These are phyloP conservation scores for Naganishia liquefaciens DNA, from an alignment of 1,284 basidiomycete genomes.

Conservation along the genomic window DNA sequence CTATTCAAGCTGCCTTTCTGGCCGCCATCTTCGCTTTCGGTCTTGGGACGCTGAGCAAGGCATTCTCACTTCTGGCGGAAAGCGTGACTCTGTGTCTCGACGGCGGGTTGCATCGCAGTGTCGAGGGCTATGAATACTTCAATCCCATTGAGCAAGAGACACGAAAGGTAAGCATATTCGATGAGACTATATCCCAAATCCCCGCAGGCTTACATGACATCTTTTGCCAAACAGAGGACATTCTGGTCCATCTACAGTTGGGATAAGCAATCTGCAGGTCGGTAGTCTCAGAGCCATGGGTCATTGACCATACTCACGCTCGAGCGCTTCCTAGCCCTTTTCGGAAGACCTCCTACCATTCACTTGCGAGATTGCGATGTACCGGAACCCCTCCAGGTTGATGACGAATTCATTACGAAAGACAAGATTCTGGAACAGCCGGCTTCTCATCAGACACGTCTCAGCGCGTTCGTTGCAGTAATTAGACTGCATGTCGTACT, in stretches of 20 bases:
- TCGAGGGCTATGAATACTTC: slow-evolving; percentile 84
- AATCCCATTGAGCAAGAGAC: slow-evolving; percentile 83
- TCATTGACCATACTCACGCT: slow-evolving; percentile 63
- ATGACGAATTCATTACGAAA: slow-evolving; percentile 79
- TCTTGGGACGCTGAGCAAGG: slow-evolving; percentile 79
- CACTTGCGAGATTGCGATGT: slow-evolving; percentile 83
- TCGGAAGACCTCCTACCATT: slow-evolving; percentile 80
- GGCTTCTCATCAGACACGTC: slow-evolving; percentile 67
- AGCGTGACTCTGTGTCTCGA: slow-evolving; percentile 78
- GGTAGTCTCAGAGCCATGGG: slow-evolving; percentile 8
- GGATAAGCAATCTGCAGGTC: slow-evolving; percentile 71
- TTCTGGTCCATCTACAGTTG: slow-evolving; percentile 93
- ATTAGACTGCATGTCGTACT: slow-evolving; percentile 78
- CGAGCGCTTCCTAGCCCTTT: slow-evolving; percentile 76
- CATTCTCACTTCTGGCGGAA: slow-evolving; percentile 77
- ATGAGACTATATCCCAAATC: background rate
- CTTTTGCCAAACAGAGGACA: slow-evolving; percentile 59
- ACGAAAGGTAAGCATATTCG: slow-evolving; percentile 59
- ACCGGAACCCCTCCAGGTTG: slow-evolving; percentile 74
- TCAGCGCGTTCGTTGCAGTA: slow-evolving; percentile 74
- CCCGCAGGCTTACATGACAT: background rate
- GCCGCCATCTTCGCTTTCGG: slow-evolving; percentile 86
- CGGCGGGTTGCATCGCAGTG: slow-evolving; percentile 78
- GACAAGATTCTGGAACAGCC: slow-evolving; percentile 70
- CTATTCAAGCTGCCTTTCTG: slow-evolving; percentile 80